These are phyloP conservation scores for Pyrenophora tritici-repentis DNA, from an alignment of 2,329 filamentous ascomycete species.

Conservation along the genomic window DNA sequence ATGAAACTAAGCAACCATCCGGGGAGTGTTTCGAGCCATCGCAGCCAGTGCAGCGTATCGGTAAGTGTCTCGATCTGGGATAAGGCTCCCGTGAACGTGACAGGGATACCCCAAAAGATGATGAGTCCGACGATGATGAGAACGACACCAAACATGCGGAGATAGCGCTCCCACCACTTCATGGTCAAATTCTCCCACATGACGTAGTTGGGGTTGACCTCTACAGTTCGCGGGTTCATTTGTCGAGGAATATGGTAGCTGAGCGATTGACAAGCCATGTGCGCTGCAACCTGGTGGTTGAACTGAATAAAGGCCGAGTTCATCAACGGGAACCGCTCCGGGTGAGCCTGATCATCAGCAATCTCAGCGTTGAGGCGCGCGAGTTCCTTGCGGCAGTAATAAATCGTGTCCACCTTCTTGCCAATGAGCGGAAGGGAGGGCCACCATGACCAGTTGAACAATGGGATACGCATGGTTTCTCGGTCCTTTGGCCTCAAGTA, in stretches of 20 bases:
- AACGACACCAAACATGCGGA: slow-evolving; percentile 70
- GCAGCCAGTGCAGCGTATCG: slow-evolving; percentile 67
- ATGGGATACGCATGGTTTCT: slow-evolving; percentile 78
- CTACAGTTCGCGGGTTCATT: slow-evolving; percentile 90
- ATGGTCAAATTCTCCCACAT: slow-evolving; percentile 98
- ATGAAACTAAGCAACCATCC: slow-evolving; percentile 67
- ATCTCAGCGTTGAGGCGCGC: slow-evolving; percentile 91
- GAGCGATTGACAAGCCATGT: slow-evolving; percentile 95
- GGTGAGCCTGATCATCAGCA: slow-evolving; percentile 82
- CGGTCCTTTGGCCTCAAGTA: slow-evolving; percentile 82
- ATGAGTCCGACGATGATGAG: slow-evolving; percentile 73
- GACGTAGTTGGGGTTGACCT: slow-evolving; percentile 90
- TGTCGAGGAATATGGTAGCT: slow-evolving; percentile 90
- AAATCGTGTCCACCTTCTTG: slow-evolving; percentile 93
- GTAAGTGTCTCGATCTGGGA: slow-evolving; percentile 77
- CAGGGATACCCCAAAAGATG: slow-evolving; percentile 86
- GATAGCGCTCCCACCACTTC: slow-evolving; percentile 88
- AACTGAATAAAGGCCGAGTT: slow-evolving; percentile 98
- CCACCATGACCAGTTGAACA: slow-evolving; percentile 65
- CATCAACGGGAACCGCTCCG: slow-evolving; percentile 87
- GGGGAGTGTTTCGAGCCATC: slow-evolving; percentile 69
- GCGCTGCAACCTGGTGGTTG: slow-evolving; percentile 94
- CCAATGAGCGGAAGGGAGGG: slow-evolving; percentile 78
- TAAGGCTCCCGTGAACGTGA: slow-evolving; percentile 83
- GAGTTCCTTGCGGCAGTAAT: slow-evolving; percentile 84